Evolutionary conservation across 345 rosid genomes (phyloP), one percentile per base, ranked within the genome.

Genomic region (Brassica carinata): DNA sequence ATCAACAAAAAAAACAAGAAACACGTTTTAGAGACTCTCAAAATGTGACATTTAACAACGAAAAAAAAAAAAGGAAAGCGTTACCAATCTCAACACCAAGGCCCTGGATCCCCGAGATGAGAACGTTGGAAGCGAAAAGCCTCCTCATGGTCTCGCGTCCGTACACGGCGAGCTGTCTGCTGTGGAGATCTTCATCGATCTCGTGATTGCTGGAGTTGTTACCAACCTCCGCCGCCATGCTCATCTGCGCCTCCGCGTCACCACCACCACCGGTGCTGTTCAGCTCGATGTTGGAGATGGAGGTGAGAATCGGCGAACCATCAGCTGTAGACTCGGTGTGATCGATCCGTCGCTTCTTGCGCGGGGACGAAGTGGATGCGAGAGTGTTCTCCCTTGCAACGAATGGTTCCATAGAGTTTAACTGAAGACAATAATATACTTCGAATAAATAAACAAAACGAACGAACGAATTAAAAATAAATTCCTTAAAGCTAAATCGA

Each of bases 41-140:
- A 59, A 40, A 51, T 51, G 18, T 8, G 40, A 73, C 78, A 78
- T 62, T 61, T 4, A 70, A 64, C 67, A 72, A 45, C 23, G 18
- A 72, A 55, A 55, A 76, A 33, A 64, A 45, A 3, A 27, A 57
- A 58, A 71, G 58, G 51, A 65, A 38, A 51, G 18, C 55, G n/a
- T 72, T 85, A 90, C 92, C 94, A 78, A 90, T 90, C 89, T 90
- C 95, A 2, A 77, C 91, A 69, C 95, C 95, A 43, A 90, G 91
- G 1, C 95, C 95, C 7, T 85, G 90, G 84, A 90, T 73, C 83
- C 95, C 95, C 0, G 92, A 89, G 17, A 90, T 73, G 58, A 90
- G 90, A 13, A 90, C 82, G 58, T 88, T 88, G 14, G 92, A 90
- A 3, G 89, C 92, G 53, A 90, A 90, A 64, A 90, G 90, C 83